Base-by-base conservation (phyloP, 495 filamentous ascomycete species). In the Penicillium pulvis region DNA sequence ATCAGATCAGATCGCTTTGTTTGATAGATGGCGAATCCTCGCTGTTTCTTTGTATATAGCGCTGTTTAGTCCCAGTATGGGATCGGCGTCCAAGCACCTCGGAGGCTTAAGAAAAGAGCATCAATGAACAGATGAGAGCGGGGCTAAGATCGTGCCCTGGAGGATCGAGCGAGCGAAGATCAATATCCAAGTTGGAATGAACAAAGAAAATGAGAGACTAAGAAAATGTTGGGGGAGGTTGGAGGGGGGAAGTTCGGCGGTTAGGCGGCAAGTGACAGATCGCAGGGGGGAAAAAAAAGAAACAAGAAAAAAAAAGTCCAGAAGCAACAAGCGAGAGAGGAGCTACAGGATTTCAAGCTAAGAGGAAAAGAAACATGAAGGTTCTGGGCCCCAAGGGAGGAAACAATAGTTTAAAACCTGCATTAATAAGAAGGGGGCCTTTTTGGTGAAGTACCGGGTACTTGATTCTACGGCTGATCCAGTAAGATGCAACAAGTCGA, bases 221-320 rank as follows among this genome's bases (percentile, higher is more conserved):
- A 42, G 11, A 42, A 23, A 58, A 26, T 36, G 43, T 9, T 31
- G 51, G 33, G 39, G 57, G 28, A 28, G 28, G 28, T 28, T 36
- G 33, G 43, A 53, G 51, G 42, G 53, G 45, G 46, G 46, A 44
- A 50, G 51, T 28, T 51, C 46, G 63, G 64, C 68, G 65, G 69
- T 60, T 71, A 70, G 63, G 66, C 72, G 67, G 70, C 67, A 61
- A 60, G 47, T 64, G 65, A 71, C 66, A 53, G 61, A 61, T 35
- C 20, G 55, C 20, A 59, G 45, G 61, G 46, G 67, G 54, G 60
- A 51, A 64, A 43, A 52, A 16, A 10, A 35, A n/a, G 7, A 51
- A 51, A 35, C n/a, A 41, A 11, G 41, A 19, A 36, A 30, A 36
- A 59, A 56, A 61, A 53, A 61, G 64, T 58, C 65, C 62, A 71